Evolutionary conservation across 2,329 filamentous ascomycete species (phyloP).

Genomic region (Ilyonectria robusta): DNA sequence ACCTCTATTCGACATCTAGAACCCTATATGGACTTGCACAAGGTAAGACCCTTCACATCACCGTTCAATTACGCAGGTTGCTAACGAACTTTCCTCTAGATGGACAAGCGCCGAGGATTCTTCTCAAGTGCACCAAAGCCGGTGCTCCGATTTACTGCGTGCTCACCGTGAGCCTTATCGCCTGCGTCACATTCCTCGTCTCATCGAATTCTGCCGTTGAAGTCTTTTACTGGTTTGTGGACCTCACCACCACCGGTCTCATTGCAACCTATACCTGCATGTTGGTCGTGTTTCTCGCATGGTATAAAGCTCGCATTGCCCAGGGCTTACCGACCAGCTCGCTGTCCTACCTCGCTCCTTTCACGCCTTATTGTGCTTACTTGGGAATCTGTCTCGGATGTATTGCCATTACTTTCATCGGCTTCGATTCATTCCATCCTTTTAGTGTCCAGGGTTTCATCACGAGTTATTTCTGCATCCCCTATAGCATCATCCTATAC

Average conservation of each 20-base stretch:
- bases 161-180: constrained; percentile 61
- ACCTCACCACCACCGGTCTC: constrained; percentile 67
- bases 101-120: constrained; percentile 62
- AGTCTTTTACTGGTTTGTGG: constrained; percentile 68
- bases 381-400: constrained; percentile 62
- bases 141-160: constrained; percentile 73
- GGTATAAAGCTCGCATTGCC: constrained; percentile 64
- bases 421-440: constrained; percentile 69
- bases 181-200: constrained; percentile 65
- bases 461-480: constrained; percentile 67
- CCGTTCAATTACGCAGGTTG: not conserved
- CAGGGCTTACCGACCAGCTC: constrained; percentile 61
- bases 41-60: constrained; percentile 28
- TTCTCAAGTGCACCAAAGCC: constrained; percentile 69
- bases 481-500: constrained; percentile 70
- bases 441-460: constrained; percentile 65
- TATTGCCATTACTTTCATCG: constrained; percentile 69
- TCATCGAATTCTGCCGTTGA: constrained; percentile 60
- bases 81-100: constrained; percentile 43
- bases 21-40: constrained; percentile 64
- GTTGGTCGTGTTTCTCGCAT: constrained; percentile 58
- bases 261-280: constrained; percentile 69
- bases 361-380: constrained; percentile 67
- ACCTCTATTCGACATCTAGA: constrained; percentile 62
- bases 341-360: constrained; percentile 64